These are phyloP conservation scores for Tulasnella sp. DNA, from an alignment of 768 basidiomycete species.

Conservation along the genomic window DNA sequence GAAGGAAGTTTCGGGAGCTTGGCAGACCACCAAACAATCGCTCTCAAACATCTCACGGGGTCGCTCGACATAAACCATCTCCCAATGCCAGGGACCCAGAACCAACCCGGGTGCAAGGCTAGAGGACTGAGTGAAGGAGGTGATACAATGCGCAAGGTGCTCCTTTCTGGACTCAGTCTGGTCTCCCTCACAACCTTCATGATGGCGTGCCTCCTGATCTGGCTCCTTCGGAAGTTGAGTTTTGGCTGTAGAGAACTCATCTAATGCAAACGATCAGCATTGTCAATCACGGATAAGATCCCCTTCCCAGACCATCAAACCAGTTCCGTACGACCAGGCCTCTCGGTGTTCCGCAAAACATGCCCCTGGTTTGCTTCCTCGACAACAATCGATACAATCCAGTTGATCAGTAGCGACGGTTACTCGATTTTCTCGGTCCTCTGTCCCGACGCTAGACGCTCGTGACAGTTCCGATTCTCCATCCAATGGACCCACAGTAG, in stretches of 20 bases:
- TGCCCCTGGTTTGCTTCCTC: slow-evolving; percentile 13
- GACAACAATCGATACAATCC: slow-evolving; percentile 13
- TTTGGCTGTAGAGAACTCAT: background rate
- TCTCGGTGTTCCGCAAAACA: slow-evolving; percentile 5
- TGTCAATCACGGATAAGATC: background rate
- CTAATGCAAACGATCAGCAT: background rate
- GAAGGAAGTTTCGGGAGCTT: background rate
- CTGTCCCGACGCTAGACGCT: background rate
- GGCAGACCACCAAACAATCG: background rate
- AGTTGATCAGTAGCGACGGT: background rate
- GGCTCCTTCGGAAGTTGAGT: background rate
- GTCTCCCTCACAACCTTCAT: background rate
- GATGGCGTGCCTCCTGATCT: background rate
- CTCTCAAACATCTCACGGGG: background rate
- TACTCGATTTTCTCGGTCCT: background rate
- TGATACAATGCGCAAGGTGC: background rate
- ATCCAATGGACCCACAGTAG: background rate
- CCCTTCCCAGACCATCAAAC: background rate
- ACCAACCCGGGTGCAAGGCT: background rate
- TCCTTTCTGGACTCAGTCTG: background rate
- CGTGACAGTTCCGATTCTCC: background rate
- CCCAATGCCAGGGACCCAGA: background rate
- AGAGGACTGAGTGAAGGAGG: background rate
- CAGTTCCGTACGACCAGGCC: slow-evolving; percentile 1
- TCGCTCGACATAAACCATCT: background rate